Evolutionary conservation across 2,329 filamentous ascomycete species (phyloP), one percentile per base, ranked within the genome.

Genomic region (Pseudopithomyces maydicus): DNA sequence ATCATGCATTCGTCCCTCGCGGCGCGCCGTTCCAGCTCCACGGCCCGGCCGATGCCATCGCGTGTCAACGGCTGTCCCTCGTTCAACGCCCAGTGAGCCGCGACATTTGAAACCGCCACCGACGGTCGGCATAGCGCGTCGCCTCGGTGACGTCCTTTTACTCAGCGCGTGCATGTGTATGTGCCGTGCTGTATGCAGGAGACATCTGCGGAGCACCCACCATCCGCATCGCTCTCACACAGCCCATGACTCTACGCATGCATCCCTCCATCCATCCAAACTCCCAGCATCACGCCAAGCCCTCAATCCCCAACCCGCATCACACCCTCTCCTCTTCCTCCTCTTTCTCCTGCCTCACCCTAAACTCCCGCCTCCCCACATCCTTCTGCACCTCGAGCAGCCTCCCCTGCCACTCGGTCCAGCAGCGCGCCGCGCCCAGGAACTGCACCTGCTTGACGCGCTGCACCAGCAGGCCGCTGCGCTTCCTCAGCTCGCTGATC

Each of bases 361-460:
- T 76, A 61, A 79, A 80, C 70, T 92, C 90, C 49, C 80, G 80
- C 67, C 89, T 83, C 70, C 86, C 82, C 2, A 94, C 80, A 8
- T 80, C 80, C 53, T 85, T 82, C 77, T 95, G 91, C 7, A 86
- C 83, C 58, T 81, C 79, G 73, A 85, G 84, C 12, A 93, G 74
- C 48, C 89, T 81, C 33, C 84, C 82, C 75, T 96, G 90, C 70
- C 89, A 86, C 50, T 89, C 86, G 20, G 88, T 89, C 78, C 92
- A 88, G 56, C 84, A 84, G 64, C 87, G 84, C 0, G 88, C 88
- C 64, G 85, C 86, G 11, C 84, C 83, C 46, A 96, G 78, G 42
- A 95, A 81, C 3, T 87, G 85, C 22, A 85, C 79, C 72, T 92
- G 88, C 75, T 94, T 92, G 89, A 91, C 96, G 35, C 60, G 74